A percentile compares a stretch with the other conserved stretches of the same genome.
Evolutionary conservation across 257 asterid species (phyloP).

Genomic region (Nicotiana attenuata): DNA sequence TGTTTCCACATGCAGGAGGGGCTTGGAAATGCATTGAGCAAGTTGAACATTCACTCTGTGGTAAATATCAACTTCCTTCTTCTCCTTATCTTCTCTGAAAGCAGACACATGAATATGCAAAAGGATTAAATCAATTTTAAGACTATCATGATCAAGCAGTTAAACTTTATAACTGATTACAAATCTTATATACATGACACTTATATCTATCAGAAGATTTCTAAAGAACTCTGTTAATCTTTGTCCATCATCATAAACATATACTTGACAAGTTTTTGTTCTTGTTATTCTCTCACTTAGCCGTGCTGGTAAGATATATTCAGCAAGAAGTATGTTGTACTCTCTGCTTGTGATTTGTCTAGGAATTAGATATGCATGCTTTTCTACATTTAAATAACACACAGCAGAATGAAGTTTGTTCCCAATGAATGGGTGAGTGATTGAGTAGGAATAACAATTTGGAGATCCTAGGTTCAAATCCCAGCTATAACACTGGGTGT

Average conservation of each 20-base stretch:
- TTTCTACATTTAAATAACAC: neutral
- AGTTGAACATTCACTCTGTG: slow-evolving; percentile 66
- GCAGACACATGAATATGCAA: neutral
- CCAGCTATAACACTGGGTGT: neutral
- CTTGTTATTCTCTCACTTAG: neutral
- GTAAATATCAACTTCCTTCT: slow-evolving; percentile 30
- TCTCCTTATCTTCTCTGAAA: neutral
- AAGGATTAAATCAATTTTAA: neutral
- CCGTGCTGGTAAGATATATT: neutral
- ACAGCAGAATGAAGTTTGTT: neutral
- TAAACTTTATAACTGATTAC: neutral
- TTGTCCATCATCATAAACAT: neutral
- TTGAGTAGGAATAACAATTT: neutral
- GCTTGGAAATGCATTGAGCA: slow-evolving; percentile 57
- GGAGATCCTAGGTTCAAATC: neutral
- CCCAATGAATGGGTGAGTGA: neutral
- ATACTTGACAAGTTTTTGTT: neutral
- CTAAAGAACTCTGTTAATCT: neutral
- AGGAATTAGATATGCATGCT: neutral
- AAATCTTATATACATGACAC: neutral
- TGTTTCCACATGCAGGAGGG: slow-evolving; percentile 53
- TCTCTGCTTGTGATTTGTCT: neutral
- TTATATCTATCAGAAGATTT: neutral
- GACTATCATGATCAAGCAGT: neutral
- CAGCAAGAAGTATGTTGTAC: neutral